Percentiles rank a stretch among this genome's conserved stretches.
Conservation (phyloP, 2,329 filamentous ascomycete genomes). For the Colletotrichum euphorbiae region DNA sequence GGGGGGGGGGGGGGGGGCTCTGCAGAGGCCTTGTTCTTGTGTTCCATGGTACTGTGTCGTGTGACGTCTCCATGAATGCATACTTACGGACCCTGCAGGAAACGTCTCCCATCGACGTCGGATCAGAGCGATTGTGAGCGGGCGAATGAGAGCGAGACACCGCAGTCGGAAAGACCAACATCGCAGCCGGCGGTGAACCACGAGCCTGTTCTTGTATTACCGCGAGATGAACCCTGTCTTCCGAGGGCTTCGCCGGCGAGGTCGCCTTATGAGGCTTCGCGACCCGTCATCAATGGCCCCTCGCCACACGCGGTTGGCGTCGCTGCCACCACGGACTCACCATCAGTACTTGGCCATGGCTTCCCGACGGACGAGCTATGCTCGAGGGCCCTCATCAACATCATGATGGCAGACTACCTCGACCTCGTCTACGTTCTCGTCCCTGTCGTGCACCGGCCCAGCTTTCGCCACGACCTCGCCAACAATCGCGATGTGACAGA, state of each 20-base stretch:
- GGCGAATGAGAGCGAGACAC: background rate
- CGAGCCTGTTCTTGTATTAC: constrained; percentile 18
- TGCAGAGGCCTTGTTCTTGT: too few relatives aligned
- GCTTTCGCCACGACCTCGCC: constrained; percentile 43
- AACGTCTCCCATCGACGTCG: constrained; percentile 30
- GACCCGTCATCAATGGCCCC: background rate
- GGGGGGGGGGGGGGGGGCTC: background rate
- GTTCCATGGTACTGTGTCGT: background rate
- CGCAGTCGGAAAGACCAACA: background rate
- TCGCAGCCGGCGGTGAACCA: constrained; percentile 1
- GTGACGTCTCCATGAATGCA: background rate
- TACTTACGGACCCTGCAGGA: constrained; percentile 21
- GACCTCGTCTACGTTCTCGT: constrained; percentile 45
- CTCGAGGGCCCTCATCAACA: constrained; percentile 42
- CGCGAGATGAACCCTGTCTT: background rate
- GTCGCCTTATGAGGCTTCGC: constrained; percentile 2
- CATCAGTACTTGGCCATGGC: background rate
- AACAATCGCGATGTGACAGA: constrained; percentile 42
- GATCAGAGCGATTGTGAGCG: constrained; percentile 21
- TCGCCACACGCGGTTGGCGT: constrained; percentile 2
- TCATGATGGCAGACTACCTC: constrained; percentile 44
- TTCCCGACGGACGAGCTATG: constrained; percentile 45
- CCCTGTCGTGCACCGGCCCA: constrained; percentile 44
- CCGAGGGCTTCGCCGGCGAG: constrained; percentile 5
- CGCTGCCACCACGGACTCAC: background rate